A percentile compares a stretch with the other conserved stretches of the same genome.
Conservation (phyloP, 257 asterid genomes). For the Marsdenia floribunda region DNA sequence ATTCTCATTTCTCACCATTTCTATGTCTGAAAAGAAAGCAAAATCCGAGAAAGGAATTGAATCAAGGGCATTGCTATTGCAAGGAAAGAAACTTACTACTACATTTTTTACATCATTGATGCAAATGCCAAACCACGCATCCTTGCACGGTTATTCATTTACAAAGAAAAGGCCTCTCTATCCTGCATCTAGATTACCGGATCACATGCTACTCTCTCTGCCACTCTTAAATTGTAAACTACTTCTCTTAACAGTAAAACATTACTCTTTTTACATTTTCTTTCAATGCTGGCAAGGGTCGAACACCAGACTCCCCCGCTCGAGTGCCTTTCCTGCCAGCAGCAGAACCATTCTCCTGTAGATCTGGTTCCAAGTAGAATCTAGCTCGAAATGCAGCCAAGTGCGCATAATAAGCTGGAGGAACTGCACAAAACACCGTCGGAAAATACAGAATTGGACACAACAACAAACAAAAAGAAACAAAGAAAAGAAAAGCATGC, state of each 20-base stretch:
- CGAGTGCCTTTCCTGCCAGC: constrained; percentile 36
- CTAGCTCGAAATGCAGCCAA: constrained; percentile 95
- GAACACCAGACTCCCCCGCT: constrained; percentile 58
- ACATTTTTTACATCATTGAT: constrained; percentile 22
- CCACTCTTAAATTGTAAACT: background rate
- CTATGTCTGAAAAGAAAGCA: background rate
- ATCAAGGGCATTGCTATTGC: background rate
- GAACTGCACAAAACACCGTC: constrained; percentile 42
- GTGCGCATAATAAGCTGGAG: constrained; percentile 97
- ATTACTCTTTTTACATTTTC: constrained; percentile 95
- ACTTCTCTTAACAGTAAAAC: constrained; percentile 65
- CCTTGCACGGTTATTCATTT: constrained; percentile 22
- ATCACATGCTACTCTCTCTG: constrained; percentile 19
- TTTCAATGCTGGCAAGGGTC: constrained; percentile 84
- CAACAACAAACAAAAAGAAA: background rate
- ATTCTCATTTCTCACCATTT: background rate
- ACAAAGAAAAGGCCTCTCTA: constrained; percentile 28
- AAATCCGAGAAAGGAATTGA: background rate
- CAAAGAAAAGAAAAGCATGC: background rate
- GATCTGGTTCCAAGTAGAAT: constrained; percentile 90
- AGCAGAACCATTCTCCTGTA: constrained; percentile 39
- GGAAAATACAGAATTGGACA: background rate
- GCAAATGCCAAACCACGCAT: constrained; percentile 13
- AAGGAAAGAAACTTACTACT: constrained; percentile 20
- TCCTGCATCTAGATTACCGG: constrained; percentile 1